These are phyloP conservation scores for Cochlearia excelsa DNA, from an alignment of 345 rosid genomes.

Conservation along the genomic window DNA sequence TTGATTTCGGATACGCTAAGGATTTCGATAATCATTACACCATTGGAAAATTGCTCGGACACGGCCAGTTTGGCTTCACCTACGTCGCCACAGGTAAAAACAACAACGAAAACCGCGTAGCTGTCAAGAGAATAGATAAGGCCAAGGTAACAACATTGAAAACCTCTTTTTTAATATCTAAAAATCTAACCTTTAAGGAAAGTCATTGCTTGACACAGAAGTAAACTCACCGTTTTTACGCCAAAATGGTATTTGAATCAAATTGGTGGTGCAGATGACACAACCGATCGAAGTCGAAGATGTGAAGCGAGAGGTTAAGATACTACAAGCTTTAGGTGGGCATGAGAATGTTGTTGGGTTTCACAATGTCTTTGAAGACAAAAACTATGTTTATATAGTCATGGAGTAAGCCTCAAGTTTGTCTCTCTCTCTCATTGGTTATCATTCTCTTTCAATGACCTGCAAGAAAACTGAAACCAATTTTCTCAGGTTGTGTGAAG, in stretches of 20 bases:
- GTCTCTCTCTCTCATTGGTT: not conserved
- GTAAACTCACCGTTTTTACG: not conserved
- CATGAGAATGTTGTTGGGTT: slow-evolving; percentile 92
- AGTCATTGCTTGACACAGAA: slow-evolving; percentile 4
- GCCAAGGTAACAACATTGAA: slow-evolving; percentile 51
- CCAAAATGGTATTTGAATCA: too few species aligned
- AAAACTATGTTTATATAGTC: slow-evolving; percentile 81
- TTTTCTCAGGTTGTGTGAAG: slow-evolving; percentile 75
- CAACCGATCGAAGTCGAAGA: slow-evolving; percentile 71
- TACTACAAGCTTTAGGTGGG: slow-evolving; percentile 70
- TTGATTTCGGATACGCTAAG: slow-evolving; percentile 78
- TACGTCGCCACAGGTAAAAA: slow-evolving; percentile 73
- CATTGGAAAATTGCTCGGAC: slow-evolving; percentile 77
- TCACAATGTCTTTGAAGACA: slow-evolving; percentile 79
- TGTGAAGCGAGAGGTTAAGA: slow-evolving; percentile 88
- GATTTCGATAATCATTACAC: slow-evolving; percentile 65
- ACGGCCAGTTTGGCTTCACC: slow-evolving; percentile 93
- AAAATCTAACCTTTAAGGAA: not conserved
- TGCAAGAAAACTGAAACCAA: too few species aligned
- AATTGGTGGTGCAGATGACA: slow-evolving; percentile 26
- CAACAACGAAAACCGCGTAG: slow-evolving; percentile 65
- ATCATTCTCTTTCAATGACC: not conserved
- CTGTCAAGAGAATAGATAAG: slow-evolving; percentile 80
- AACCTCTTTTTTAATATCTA: too few species aligned
- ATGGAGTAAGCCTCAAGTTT: slow-evolving; percentile 73